Conservation (phyloP, 2,329 filamentous ascomycete species). For the Aaosphaeria arxii region DNA sequence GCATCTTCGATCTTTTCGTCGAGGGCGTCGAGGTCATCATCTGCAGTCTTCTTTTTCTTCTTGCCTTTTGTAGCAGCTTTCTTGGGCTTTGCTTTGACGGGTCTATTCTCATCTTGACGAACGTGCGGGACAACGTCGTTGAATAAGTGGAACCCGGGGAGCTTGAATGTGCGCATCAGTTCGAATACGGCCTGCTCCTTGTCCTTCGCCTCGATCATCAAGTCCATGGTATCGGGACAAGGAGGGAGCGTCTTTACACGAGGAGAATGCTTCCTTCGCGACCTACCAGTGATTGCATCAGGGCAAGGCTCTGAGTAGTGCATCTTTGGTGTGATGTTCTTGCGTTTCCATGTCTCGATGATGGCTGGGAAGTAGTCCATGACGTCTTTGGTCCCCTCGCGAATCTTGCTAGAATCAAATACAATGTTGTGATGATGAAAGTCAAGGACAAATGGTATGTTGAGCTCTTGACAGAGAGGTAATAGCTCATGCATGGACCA, state of each 20-base stretch:
- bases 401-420: conserved; percentile 68
- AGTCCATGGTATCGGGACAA: conserved; percentile 77
- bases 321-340: conserved; percentile 90
- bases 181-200: conserved; percentile 97
- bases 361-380: conserved; percentile 73
- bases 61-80: conserved; percentile 46
- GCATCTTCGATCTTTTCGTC: conserved; percentile 44
- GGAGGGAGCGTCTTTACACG: conserved; percentile 78
- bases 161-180: conserved; percentile 81
- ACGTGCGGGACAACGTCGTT: conserved; percentile 76
- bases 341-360: conserved; percentile 76
- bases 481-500: conserved; percentile 92
- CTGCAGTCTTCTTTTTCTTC: conserved; percentile 35
- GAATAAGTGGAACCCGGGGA: conserved; percentile 74
- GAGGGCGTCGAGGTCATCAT: conserved; percentile 30
- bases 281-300: conserved; percentile 71
- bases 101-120: conserved; percentile 70
- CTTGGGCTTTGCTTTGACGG: conserved; percentile 36
- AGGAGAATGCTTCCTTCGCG: conserved; percentile 81
- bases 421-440: conserved; percentile 96
- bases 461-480: conserved; percentile 87
- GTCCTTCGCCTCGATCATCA: conserved; percentile 99
- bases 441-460: conserved; percentile 88
- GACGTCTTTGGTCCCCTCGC: conserved; percentile 84
- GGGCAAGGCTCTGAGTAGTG: conserved; percentile 85